phyloP scores from a whole-genome alignment of 768 basidiomycete species.

The Leucosporidium creatinivorum region DNA sequence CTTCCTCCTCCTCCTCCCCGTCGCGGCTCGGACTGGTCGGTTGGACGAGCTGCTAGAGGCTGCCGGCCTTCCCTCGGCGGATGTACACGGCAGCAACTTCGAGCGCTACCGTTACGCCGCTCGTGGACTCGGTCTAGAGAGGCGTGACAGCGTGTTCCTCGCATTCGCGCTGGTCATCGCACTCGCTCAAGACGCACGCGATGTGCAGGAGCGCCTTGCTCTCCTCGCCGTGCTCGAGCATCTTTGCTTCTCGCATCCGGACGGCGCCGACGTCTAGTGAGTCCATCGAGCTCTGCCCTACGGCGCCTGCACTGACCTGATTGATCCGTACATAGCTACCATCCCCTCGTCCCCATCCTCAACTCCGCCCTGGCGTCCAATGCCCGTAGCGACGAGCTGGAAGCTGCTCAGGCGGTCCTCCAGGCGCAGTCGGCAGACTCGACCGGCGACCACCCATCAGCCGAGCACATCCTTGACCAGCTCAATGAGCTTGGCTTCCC shows the following conservation, averaged over 20 bases:
- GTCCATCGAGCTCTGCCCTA: neutral
- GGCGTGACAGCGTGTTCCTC: slow-evolving; percentile 47
- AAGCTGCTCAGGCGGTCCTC: slow-evolving; percentile 1
- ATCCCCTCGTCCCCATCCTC: neutral
- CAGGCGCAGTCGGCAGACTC: neutral
- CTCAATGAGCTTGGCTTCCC: neutral
- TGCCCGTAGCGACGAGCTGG: neutral
- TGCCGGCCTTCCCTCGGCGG: neutral
- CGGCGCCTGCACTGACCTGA: too few relatives aligned
- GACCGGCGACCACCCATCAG: neutral
- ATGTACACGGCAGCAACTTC: neutral
- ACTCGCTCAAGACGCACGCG: slow-evolving; percentile 66
- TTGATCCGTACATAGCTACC: neutral
- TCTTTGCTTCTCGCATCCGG: neutral
- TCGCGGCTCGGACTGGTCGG: neutral
- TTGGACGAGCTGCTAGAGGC: neutral
- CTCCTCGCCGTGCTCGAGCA: slow-evolving; percentile 69
- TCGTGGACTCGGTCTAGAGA: slow-evolving; percentile 52
- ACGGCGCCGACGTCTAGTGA: neutral
- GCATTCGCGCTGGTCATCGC: slow-evolving; percentile 68
- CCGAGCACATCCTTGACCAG: neutral
- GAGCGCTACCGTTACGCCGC: neutral
- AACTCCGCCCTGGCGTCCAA: neutral
- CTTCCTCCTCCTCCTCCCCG: slow-evolving; percentile 4
- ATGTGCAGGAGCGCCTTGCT: slow-evolving; percentile 72